Evolutionary conservation across 2,329 filamentous ascomycete genomes (phyloP), one percentile per base, ranked within the genome.

Genomic region (Thielaviopsis euricoi): DNA sequence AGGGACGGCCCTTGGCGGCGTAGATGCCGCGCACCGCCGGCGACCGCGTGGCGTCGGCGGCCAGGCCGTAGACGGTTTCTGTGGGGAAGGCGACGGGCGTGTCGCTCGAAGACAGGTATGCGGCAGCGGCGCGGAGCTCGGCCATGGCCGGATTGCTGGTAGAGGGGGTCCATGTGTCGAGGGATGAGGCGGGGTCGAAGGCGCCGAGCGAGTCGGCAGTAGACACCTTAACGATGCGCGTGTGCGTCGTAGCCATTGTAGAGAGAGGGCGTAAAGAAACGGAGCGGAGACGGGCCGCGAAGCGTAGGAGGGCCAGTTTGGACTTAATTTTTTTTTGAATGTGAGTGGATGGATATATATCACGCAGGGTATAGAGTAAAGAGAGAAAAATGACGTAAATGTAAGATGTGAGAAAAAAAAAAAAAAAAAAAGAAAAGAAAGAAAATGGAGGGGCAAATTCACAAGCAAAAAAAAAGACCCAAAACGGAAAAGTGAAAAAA

Each of bases 21-120:
- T 93, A 98, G 63, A 98, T 98, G n/a, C 89, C 90, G 66, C 79
- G 82, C 6, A 97, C 91, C 1, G 91, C 86, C 23, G 74, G 76
- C 65, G 84, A 89, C 64, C 89, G 81, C 25, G 90, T 97, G 12
- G 93, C 93, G 72, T 97, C 93, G 15, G 93, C 93, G n/a, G 89
- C 93, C 7, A 98, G 78, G 0, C 93, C 93, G 68, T 98, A 98
- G 0, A 98, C 93, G 0, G 93, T 98, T 72, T 98, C 93, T 0
- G 93, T 98, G 0, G 93, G 93, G 67, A 98, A 98, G 1, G 88
- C 93, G 53, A 98, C 89, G 4, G 93, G 93, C 3, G 78, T 78
- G 66, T 87, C 78, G 55, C 78, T 82, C 19, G 75, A 75, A 55
- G 75, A 78, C 40, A 95, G 74, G 62, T 83, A 76, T 13, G 76